Percentiles rank a stretch among this genome's conserved stretches.
Evolutionary conservation across 1,139 yeast species (phyloP).

Genomic region (Scheffersomyces segobiensis): DNA sequence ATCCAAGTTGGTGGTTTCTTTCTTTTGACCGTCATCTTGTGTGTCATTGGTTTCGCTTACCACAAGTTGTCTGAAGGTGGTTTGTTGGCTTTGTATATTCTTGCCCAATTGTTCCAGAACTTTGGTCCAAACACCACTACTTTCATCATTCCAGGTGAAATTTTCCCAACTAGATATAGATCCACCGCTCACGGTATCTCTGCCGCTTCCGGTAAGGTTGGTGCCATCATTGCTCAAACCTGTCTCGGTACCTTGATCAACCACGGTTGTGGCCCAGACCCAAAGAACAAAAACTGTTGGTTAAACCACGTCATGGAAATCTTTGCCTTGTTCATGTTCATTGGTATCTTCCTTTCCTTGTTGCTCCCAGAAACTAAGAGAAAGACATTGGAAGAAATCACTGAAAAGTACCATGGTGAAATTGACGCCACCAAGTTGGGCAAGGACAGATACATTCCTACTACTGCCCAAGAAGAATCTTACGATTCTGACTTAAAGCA

Average conservation of each 20-base stretch:
- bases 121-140: constrained; percentile 97
- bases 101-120: constrained; percentile 83
- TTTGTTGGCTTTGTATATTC: constrained; percentile 69
- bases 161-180: constrained; percentile 96
- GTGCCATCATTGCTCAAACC: constrained; percentile 95
- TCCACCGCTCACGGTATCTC: constrained; percentile 98
- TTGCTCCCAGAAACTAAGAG: constrained; percentile 89
- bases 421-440: constrained; percentile 44
- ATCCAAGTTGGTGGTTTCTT: constrained; percentile 74
- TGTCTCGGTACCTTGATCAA: constrained; percentile 80
- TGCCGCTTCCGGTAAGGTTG: constrained; percentile 94
- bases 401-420: constrained; percentile 79
- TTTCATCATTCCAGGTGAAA: constrained; percentile 94
- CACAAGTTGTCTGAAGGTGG: constrained; percentile 64
- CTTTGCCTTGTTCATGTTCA: constrained; percentile 85
- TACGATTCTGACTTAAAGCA: constrained; percentile 16
- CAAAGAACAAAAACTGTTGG: constrained; percentile 68
- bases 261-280: constrained; percentile 79
- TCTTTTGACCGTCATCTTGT: constrained; percentile 66
- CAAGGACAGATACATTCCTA: constrained; percentile 15
- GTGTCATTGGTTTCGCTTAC: constrained; percentile 78
- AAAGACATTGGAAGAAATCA: constrained; percentile 78
- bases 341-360: constrained; percentile 65
- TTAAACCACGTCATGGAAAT: constrained; percentile 91
- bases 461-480: constrained; percentile 16